These are phyloP conservation scores for Saccharomycopsis fodiens DNA, from an alignment of 805 yeast genomes.

Conservation along the genomic window DNA sequence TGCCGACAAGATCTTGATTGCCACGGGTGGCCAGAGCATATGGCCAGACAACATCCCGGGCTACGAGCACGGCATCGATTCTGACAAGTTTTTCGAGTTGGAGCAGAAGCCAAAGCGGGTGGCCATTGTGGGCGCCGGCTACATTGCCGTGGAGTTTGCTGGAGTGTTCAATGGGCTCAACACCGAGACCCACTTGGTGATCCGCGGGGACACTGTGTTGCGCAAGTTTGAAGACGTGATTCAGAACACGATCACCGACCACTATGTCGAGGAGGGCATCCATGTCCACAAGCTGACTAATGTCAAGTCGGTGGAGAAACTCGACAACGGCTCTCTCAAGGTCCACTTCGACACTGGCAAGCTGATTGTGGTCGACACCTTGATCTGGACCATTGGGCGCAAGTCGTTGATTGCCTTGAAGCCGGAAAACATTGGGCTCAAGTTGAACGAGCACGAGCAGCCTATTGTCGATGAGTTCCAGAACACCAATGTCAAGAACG, in stretches of 20 bases:
- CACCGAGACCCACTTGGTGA: constrained; percentile 75
- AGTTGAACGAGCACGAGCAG: constrained; percentile 51
- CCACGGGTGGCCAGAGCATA: constrained; percentile 87
- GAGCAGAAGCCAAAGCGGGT: constrained; percentile 82
- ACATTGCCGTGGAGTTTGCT: constrained; percentile 91
- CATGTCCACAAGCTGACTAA: constrained; percentile 64
- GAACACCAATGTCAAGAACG: constrained; percentile 59
- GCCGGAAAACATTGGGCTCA: constrained; percentile 66
- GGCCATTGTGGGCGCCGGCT: constrained; percentile 96
- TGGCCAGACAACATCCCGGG: constrained; percentile 70
- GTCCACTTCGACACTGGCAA: constrained; percentile 36
- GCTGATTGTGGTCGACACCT: constrained; percentile 68
- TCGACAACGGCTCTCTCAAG: constrained; percentile 40
- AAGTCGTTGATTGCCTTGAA: constrained; percentile 67
- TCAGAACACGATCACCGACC: constrained; percentile 70
- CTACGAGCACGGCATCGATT: constrained; percentile 71
- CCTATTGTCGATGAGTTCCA: constrained; percentile 84
- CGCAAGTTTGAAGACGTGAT: constrained; percentile 81
- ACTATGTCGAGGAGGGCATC: constrained; percentile 75
- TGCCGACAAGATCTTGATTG: constrained; percentile 79
- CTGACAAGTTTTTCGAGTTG: constrained; percentile 86
- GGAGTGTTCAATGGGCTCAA: constrained; percentile 91
- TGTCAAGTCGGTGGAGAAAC: constrained; percentile 41
- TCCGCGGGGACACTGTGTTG: constrained; percentile 86
- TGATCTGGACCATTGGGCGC: constrained; percentile 95